phyloP scores from a whole-genome alignment of 495 filamentous ascomycete genomes.

The Pyronema omphalodes region DNA sequence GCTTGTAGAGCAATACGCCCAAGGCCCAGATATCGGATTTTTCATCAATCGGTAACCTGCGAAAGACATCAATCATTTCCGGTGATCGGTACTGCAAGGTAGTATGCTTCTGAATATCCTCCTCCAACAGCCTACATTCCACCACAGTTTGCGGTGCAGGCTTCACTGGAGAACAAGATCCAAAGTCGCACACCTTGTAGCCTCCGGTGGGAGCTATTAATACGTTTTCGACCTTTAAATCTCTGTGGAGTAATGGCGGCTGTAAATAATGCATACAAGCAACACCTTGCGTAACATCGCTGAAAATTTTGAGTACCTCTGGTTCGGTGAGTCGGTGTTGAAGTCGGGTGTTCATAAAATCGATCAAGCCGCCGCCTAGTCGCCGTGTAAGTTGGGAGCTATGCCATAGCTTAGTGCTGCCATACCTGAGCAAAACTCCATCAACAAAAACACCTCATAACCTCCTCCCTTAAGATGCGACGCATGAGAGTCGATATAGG shows the following conservation, averaged over 20 bases:
- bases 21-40: slow-evolving; percentile 98
- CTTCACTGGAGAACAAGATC: slow-evolving; percentile 67
- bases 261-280: slow-evolving; percentile 98
- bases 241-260: slow-evolving; percentile 78
- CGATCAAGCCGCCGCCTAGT: slow-evolving; percentile 73
- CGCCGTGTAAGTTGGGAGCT: slow-evolving; percentile 24
- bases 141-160: slow-evolving; percentile 66
- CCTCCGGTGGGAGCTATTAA: slow-evolving; percentile 55
- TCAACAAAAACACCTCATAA: slow-evolving; percentile 94
- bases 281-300: slow-evolving; percentile 86
- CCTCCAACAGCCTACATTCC: slow-evolving; percentile 81
- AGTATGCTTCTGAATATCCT: slow-evolving; percentile 92
- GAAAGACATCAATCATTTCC: slow-evolving; percentile 96
- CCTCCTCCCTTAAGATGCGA: slow-evolving; percentile 81
- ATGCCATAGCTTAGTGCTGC: background rate
- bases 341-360: slow-evolving; percentile 97
- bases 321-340: slow-evolving; percentile 95
- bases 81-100: slow-evolving; percentile 94
- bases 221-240: slow-evolving; percentile 96
- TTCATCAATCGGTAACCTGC: slow-evolving; percentile 92
- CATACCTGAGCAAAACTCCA: slow-evolving; percentile 66
- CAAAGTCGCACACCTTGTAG: slow-evolving; percentile 98
- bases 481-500: slow-evolving; percentile 94
- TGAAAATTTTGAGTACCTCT: slow-evolving; percentile 91
- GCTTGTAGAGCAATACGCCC: slow-evolving; percentile 87